phyloP scores from a whole-genome alignment of 2,329 filamentous ascomycete species.

The Bertia moriformis region DNA sequence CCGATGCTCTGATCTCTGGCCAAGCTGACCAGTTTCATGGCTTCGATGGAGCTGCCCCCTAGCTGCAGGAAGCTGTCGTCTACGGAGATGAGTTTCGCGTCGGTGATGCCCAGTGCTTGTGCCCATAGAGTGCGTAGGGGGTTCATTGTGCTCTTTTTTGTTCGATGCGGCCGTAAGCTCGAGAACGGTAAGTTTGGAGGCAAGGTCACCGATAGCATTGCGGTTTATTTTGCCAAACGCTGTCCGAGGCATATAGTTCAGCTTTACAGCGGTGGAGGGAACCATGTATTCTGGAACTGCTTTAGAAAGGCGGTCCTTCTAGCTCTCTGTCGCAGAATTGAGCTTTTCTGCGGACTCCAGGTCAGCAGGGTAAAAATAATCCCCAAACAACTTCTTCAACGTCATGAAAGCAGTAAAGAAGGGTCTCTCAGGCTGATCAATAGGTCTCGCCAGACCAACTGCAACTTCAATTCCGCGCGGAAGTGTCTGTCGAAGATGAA shows the following conservation, averaged over 20 bases:
- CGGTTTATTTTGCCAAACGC: not conserved
- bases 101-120: not conserved
- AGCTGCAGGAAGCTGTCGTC: conserved; percentile 30
- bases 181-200: too few species aligned
- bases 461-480: not conserved
- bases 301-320: conserved; percentile 8
- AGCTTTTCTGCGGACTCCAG: not conserved
- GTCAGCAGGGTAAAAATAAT: not conserved
- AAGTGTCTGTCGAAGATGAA: conserved; percentile 8
- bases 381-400: not conserved
- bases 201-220: too few species aligned
- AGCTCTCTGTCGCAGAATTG: conserved; percentile 5
- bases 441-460: not conserved
- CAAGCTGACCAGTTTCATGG: conserved; percentile 31
- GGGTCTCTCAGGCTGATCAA: too few species aligned
- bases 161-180: too few species aligned
- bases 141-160: too few species aligned
- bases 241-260: not conserved
- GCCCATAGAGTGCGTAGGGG: not conserved
- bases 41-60: conserved; percentile 34
- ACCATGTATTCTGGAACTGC: conserved; percentile 13
- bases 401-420: too few species aligned
- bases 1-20: conserved; percentile 21
- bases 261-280: conserved; percentile 9
- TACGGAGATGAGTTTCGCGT: conserved; percentile 4